Conservation (phyloP, 495 filamentous ascomycete genomes). For the Rhypophila decipiens region DNA sequence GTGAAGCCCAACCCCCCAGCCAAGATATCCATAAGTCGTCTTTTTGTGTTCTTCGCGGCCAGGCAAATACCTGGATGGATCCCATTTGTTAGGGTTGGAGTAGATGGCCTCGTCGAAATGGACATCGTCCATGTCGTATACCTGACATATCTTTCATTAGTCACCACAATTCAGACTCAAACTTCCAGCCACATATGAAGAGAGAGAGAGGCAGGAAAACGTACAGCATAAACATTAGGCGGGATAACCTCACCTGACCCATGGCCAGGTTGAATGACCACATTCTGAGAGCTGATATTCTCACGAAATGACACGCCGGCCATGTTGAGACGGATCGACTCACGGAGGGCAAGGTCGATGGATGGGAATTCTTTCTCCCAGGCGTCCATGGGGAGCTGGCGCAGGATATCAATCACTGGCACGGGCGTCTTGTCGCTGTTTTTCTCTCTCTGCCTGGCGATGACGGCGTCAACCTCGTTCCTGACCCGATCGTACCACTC, state of each 20-base stretch:
- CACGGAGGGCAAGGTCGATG: slow-evolving; percentile 37
- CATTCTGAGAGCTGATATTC: slow-evolving; percentile 32
- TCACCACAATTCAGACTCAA: no score
- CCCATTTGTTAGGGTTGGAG: slow-evolving; percentile 33
- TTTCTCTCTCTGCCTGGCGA: slow-evolving; percentile 29
- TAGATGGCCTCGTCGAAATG: slow-evolving; percentile 39
- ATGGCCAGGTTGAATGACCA: slow-evolving; percentile 29
- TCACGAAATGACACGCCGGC: slow-evolving; percentile 24
- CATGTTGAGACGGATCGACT: slow-evolving; percentile 36
- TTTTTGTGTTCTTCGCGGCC: slow-evolving; percentile 40
- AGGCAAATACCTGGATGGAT: slow-evolving; percentile 37
- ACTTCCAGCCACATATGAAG: no score
- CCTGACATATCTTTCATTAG: no score
- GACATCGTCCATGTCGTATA: slow-evolving; percentile 20
- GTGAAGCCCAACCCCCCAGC: slow-evolving; percentile 42
- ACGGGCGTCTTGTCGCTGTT: slow-evolving; percentile 15
- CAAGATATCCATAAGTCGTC: slow-evolving; percentile 27
- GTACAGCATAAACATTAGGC: slow-evolving; percentile 31
- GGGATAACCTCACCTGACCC: slow-evolving; percentile 40
- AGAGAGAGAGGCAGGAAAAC: no score
- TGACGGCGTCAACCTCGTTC: slow-evolving; percentile 32
- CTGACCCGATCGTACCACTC: slow-evolving; percentile 34
- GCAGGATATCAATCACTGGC: slow-evolving; percentile 31
- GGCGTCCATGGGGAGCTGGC: slow-evolving; percentile 30
- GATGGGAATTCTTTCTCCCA: slow-evolving; percentile 43